phyloP scores from a whole-genome alignment of 75 land plant species.

The Pseudotsuga menziesii region DNA sequence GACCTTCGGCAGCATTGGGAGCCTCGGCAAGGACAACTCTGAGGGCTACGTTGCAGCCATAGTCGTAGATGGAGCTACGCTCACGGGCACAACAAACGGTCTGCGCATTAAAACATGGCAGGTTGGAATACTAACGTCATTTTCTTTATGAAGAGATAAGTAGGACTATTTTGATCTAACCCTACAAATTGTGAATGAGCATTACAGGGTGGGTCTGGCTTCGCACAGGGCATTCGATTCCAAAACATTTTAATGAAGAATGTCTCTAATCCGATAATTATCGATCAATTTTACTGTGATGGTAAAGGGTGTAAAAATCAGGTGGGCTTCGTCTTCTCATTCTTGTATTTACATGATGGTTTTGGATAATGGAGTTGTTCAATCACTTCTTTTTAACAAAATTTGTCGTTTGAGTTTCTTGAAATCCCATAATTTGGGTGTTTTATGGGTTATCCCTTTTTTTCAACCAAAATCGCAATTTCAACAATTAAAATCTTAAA shows the following conservation, averaged over 20 bases:
- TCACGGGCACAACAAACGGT: conserved; percentile 72
- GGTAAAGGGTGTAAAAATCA: conserved; percentile 32
- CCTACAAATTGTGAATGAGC: not conserved
- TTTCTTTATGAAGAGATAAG: no score
- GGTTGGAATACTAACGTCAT: conserved; percentile 22
- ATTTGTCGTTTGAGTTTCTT: no score
- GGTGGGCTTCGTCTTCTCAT: conserved; percentile 10
- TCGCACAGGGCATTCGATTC: conserved; percentile 34
- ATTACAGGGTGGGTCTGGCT: conserved; percentile 56
- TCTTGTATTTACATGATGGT: not conserved
- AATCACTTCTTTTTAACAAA: no score
- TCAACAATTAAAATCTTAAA: no score
- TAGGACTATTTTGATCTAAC: not conserved
- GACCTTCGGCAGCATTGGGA: conserved; percentile 60
- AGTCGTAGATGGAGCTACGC: conserved; percentile 44
- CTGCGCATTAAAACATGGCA: conserved; percentile 94
- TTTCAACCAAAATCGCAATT: no score
- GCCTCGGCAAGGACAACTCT: conserved; percentile 75
- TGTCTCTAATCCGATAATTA: conserved; percentile 51
- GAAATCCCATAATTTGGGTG: no score
- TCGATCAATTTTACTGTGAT: conserved; percentile 68
- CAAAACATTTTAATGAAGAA: conserved; percentile 39
- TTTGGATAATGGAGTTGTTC: not conserved
- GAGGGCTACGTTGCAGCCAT: conserved; percentile 51
- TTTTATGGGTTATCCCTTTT: no score